Evolutionary conservation across 192 early-diverging fungal species (phyloP), one percentile per base, ranked within the genome.

Genomic region (Pilobolus umbonatus): DNA sequence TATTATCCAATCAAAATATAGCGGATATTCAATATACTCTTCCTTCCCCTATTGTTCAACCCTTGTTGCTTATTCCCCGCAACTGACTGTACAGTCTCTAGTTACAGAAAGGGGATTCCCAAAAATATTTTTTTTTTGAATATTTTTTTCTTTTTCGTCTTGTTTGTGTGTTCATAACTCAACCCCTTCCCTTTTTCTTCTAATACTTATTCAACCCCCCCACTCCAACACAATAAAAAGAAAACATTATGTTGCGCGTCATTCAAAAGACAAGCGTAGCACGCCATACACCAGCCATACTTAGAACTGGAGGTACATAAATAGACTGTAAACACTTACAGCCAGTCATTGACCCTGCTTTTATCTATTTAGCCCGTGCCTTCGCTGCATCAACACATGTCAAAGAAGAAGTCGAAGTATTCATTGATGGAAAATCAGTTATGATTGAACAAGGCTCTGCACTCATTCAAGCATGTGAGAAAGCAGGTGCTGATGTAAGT

Each of bases 401-500:
- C 50, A 76, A 69, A 43, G 80, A 88, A 56, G 85, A 90, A 67
- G 82, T 93, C 29, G 91, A 93, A 61, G 80, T 90, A 65, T 94
- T 93, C 74, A 82, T 99, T 40, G 88, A 99, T 75, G 90, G 90
- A 56, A 90, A 89, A 74, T 69, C 91, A 4, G 87, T 99, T 24
- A 84, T 80, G 78, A 82, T 97, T 46, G 95, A 97, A 65, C 80
- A 85, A 62, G 96, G 96, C 26, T 80, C 90, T 28, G 93, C 96
- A 26, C 77, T 96, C 38, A 99, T 99, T 76, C 96, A 99, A 79
- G 96, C 96, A 21, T 94, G 93, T 62, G 96, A 99, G 57, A 86
- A 92, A 74, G 93, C 90, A 36, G 95, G 95, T 24, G 91, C 90
- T 58, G 88, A 67, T 63, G 71, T 73, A 73, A 64, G 65, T 58